Conservation (phyloP, 345 rosid genomes). For the Zanthoxylum bungeanum region DNA sequence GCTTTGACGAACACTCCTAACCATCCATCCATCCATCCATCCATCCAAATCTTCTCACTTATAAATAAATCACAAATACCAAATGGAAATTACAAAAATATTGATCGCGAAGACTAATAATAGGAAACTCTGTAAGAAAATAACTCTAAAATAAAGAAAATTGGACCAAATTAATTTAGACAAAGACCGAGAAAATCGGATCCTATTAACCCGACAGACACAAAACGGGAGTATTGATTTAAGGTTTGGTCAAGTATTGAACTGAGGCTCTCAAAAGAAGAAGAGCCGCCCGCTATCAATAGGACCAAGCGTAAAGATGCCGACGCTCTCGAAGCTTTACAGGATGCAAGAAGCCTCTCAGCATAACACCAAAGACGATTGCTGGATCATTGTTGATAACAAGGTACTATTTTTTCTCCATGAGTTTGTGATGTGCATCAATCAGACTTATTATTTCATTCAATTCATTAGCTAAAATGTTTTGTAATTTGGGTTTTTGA, state of each 20-base stretch:
- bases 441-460: neutral
- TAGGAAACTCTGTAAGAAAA: neutral
- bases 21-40: too few species aligned
- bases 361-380: constrained; percentile 74
- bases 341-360: constrained; percentile 70
- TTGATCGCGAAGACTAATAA: neutral
- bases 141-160: too few species aligned
- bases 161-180: too few species aligned
- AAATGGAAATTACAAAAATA: too few species aligned
- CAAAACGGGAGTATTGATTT: neutral
- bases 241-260: neutral
- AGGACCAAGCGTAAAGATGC: constrained; percentile 42
- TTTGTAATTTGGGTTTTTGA: neutral
- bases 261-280: neutral
- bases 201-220: neutral
- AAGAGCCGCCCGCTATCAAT: neutral
- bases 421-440: neutral
- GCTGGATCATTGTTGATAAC: constrained; percentile 92
- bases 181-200: neutral
- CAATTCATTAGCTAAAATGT: neutral
- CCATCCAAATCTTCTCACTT: too few species aligned
- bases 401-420: constrained; percentile 38
- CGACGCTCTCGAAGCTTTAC: constrained; percentile 67
- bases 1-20: too few species aligned
- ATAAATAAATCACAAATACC: too few species aligned